Base-by-base conservation (phyloP, 805 yeast genomes). In the Lachancea fermentati region DNA sequence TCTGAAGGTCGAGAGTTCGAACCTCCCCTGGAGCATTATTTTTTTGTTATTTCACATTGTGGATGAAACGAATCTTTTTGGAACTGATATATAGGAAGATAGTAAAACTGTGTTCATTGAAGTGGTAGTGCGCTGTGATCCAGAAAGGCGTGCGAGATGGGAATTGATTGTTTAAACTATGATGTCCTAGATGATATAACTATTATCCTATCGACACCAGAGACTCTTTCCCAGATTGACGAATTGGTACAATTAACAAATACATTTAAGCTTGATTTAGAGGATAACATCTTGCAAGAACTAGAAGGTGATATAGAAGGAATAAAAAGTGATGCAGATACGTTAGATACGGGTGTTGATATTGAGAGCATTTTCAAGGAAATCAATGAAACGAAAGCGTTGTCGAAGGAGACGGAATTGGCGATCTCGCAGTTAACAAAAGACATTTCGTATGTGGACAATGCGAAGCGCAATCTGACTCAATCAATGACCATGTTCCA, bases 401-500 rank as follows among this genome's bases (percentile, higher is more conserved):
- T 60, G 66, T 14, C 62, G 63, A 5, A 73, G 81, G 33, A 62
- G 4, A 83, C 94, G 0, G 87, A 82, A 44, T 45, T 60, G 4
- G 71, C 78, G 3, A 85, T 88, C 41, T 69, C 80, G 9, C 61
- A 57, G 3, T 82, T 87, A 75, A 91, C 97, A 0, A 69, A 76
- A 3, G 82, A 81, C 30, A 88, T 93, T 46, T 83, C 86, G 50
- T 66, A 72, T 16, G 69, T 93, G 44, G 97, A 93, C 61, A 76
- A 75, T 37, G 80, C 89, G 26, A 93, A 93, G 66, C 78, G 76
- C 56, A 93, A 93, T 59, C 67, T 93, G 36, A 89, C 87, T 2
- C 69, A 78, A 19, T 78, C 93, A 8, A 85, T 93, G 85, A 86
- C 94, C 1, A 79, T 88, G 28, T 69, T 91, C 49, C 85, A 91